These are phyloP conservation scores for Syncephalis fuscata DNA, from an alignment of 371 early-diverging fungal species.

Conservation along the genomic window DNA sequence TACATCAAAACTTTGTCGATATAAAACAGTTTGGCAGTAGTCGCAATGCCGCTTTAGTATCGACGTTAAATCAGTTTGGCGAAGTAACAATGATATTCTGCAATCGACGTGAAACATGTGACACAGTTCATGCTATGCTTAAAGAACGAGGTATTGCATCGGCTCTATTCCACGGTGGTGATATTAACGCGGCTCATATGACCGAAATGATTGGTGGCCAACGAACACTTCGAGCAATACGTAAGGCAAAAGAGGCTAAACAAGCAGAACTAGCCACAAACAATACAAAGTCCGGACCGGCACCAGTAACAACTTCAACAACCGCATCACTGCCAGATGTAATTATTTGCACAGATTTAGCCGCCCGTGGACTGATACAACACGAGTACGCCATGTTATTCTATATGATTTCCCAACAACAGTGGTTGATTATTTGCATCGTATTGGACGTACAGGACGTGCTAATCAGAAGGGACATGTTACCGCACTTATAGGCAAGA, in stretches of 20 bases:
- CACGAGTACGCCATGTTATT: slow-evolving; percentile 79
- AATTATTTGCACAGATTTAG: slow-evolving; percentile 88
- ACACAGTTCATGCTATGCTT: neutral
- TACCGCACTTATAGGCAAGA: slow-evolving; percentile 58
- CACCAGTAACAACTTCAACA: neutral
- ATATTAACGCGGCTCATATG: too few relatives aligned
- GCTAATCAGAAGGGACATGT: slow-evolving; percentile 75
- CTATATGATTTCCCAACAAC: slow-evolving; percentile 90
- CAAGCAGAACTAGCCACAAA: slow-evolving; percentile 7
- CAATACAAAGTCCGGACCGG: slow-evolving; percentile 6
- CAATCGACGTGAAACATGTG: slow-evolving; percentile 44
- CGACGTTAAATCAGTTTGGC: slow-evolving; percentile 15
- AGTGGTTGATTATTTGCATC: slow-evolving; percentile 86
- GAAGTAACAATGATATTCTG: slow-evolving; percentile 65
- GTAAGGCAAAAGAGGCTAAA: slow-evolving; percentile 1
- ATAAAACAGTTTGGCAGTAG: slow-evolving; percentile 7
- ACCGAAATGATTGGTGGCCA: too few relatives aligned
- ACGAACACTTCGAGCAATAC: neutral
- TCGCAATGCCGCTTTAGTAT: slow-evolving; percentile 10
- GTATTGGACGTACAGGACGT: slow-evolving; percentile 92
- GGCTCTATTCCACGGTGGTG: neutral
- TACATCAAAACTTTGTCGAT: slow-evolving; percentile 63
- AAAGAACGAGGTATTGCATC: neutral
- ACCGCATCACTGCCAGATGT: slow-evolving; percentile 17
- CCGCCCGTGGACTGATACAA: slow-evolving; percentile 90